A percentile compares a stretch with the other conserved stretches of the same genome.
Conservation (phyloP, 805 yeast species). For the Danielia oregonensis region DNA sequence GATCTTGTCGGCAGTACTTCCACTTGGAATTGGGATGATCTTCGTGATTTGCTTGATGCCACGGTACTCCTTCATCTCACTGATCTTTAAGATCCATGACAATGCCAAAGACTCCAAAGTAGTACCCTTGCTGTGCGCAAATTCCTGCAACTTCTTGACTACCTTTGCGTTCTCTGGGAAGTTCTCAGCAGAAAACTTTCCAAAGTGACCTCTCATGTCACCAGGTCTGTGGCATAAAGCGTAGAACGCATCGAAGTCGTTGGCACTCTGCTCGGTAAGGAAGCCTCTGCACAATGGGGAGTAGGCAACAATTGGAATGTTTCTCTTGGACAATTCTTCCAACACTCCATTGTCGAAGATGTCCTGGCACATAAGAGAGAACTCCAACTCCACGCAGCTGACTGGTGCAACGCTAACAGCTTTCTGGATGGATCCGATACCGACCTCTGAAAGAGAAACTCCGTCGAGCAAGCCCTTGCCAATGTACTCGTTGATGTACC, state of each 20-base stretch:
- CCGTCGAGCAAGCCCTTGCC: constrained; percentile 66
- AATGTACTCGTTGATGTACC: constrained; percentile 53
- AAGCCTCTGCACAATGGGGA: constrained; percentile 83
- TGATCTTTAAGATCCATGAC: constrained; percentile 52
- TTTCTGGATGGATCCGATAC: constrained; percentile 54
- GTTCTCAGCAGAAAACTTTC: constrained; percentile 58
- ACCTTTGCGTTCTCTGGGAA: constrained; percentile 49
- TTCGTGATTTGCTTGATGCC: constrained; percentile 44
- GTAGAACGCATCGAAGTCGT: constrained; percentile 26
- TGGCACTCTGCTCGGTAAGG: constrained; percentile 58
- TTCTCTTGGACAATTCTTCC: constrained; percentile 50
- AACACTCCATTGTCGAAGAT: constrained; percentile 61
- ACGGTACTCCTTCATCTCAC: constrained; percentile 53
- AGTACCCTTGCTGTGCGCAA: constrained; percentile 47
- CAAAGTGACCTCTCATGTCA: constrained; percentile 50
- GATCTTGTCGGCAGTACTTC: constrained; percentile 56
- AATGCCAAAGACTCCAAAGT: constrained; percentile 53
- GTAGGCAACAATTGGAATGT: constrained; percentile 71
- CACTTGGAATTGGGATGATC: constrained; percentile 79
- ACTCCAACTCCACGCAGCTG: constrained; percentile 72
- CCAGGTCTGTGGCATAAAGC: constrained; percentile 45
- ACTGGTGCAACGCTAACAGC: constrained; percentile 58
- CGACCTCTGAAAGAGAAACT: constrained; percentile 71
- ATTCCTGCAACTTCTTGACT: constrained; percentile 45
- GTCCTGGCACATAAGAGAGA: constrained; percentile 67